Base-by-base conservation (phyloP, 371 early-diverging fungal species). In the Amoeboaphelidium protococcarum region DNA sequence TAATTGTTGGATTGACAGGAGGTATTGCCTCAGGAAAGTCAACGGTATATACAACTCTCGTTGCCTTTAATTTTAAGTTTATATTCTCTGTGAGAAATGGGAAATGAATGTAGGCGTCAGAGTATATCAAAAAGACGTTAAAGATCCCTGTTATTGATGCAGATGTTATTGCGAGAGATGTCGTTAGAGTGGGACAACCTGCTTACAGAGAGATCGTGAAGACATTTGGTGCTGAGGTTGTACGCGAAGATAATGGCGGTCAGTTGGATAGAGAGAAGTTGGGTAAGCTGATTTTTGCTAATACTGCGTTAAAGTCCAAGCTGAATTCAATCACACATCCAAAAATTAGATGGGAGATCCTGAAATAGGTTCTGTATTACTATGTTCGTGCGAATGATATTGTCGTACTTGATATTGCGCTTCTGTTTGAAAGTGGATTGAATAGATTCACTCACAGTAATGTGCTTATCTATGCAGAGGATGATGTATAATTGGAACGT, bases 71-170 rank as follows among this genome's bases (percentile, higher is more conserved):
- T 41, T 42, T 12, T 20, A 41, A 13, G n/a, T 48, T 42, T 26
- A 47, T 47, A 49, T 22, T 12, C 21, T 23, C 13, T 25, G 41
- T 22, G 13, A 24, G 25, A 16, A 24, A n/a, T 23, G 45, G 20
- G 40, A 25, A 13, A 41, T 27, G 27, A 13, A 22, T 41, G n/a
- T 20, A 1, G 21, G 25, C 21, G n/a, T n/a, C n/a, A n/a, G n/a
- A n/a, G n/a, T n/a, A n/a, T n/a, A n/a, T n/a, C n/a, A n/a, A n/a
- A n/a, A n/a, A n/a, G n/a, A n/a, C n/a, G n/a, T n/a, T n/a, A n/a
- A n/a, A n/a, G n/a, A n/a, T n/a, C n/a, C n/a, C n/a, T n/a, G 63
- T 94, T 45, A 73, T 94, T 23, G 95, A 94, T 58, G 84, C 87
- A 2, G 95, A 91, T 61, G 58, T 68, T 40, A 73, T 91, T 47